Evolutionary conservation across 192 early-diverging fungal species (phyloP).

Genomic region (Linnemannia exigua): DNA sequence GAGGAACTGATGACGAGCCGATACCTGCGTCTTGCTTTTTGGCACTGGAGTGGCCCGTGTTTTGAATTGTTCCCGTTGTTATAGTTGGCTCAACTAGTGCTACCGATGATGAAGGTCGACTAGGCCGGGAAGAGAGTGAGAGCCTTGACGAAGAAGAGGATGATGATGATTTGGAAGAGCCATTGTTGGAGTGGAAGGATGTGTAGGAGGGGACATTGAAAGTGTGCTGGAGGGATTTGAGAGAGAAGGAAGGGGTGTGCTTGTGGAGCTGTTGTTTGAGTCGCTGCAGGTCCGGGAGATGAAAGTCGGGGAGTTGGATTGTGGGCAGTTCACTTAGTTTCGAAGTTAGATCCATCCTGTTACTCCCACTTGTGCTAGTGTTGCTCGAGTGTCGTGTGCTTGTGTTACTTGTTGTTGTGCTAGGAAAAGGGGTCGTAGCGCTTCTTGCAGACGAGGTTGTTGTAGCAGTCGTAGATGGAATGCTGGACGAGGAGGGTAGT

Average conservation of each 20-base stretch:
- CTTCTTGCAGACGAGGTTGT: background rate
- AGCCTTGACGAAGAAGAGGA: conserved; percentile 24
- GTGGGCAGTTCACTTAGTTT: conserved; percentile 26
- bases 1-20: background rate
- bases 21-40: background rate
- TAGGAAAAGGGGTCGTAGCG: background rate
- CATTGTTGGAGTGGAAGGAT: conserved; percentile 24
- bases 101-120: background rate
- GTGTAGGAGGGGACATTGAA: conserved; percentile 42
- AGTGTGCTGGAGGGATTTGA: conserved; percentile 47
- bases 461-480: background rate
- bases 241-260: conserved; percentile 50
- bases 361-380: background rate
- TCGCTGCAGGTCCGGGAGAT: conserved; percentile 43
- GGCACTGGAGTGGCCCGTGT: background rate
- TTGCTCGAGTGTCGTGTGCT: background rate
- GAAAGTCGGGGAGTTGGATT: conserved; percentile 50
- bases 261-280: conserved; percentile 49
- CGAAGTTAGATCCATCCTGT: conserved; percentile 20
- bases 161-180: conserved; percentile 17
- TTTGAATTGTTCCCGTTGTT: conserved; percentile 11
- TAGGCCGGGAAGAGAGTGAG: background rate
- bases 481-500: conserved; percentile 1
- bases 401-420: background rate
- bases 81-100: background rate